These are phyloP conservation scores for Tetrahymena malaccensis DNA, from an alignment of 73 alveolate genomes.

Conservation along the genomic window DNA sequence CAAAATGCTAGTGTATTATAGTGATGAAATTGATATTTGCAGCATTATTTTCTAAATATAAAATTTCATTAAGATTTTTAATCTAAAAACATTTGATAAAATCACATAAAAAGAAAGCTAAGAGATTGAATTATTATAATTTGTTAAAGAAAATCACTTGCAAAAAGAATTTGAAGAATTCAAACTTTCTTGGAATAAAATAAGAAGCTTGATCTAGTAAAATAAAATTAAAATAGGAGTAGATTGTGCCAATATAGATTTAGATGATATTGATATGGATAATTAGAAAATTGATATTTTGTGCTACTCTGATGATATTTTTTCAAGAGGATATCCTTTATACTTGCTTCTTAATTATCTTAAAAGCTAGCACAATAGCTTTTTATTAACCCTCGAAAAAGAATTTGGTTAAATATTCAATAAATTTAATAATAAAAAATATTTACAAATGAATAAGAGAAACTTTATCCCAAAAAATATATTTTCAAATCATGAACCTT, in stretches of 20 bases:
- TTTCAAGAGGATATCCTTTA: neutral
- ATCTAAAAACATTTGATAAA: neutral
- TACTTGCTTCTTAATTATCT: neutral
- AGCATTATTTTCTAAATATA: neutral
- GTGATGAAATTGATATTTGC: neutral
- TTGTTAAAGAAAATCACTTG: neutral
- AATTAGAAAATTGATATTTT: neutral
- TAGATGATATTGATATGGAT: neutral
- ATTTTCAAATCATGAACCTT: neutral
- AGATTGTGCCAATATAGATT: neutral
- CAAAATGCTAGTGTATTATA: neutral
- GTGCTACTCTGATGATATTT: neutral
- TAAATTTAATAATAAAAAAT: neutral
- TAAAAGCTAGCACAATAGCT: neutral
- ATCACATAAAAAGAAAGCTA: neutral
- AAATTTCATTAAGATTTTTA: neutral
- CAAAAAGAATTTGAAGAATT: neutral
- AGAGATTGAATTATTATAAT: neutral
- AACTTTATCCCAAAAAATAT: neutral
- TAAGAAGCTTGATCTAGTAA: neutral
- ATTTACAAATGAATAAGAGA: neutral
- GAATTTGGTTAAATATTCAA: neutral
- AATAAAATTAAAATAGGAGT: neutral
- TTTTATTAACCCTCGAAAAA: neutral
- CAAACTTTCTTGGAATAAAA: neutral